phyloP scores from a whole-genome alignment of 768 basidiomycete genomes.

The Tremella fuciformis region DNA sequence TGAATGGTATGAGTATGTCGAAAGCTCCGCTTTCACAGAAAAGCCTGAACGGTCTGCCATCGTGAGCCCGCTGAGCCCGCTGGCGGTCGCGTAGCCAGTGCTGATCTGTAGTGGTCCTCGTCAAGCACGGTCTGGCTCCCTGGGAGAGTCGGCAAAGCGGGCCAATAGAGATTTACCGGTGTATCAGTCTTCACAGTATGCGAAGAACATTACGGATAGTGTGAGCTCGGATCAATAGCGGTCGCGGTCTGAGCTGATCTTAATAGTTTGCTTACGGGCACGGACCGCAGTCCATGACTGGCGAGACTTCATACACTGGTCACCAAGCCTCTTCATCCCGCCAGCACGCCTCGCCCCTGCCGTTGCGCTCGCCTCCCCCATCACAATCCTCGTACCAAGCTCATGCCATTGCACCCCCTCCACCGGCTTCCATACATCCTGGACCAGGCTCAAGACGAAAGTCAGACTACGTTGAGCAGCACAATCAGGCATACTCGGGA shows the following conservation, averaged over 20 bases:
- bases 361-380: slow-evolving; percentile 12
- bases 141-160: slow-evolving; percentile 21
- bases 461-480: slow-evolving; percentile 77
- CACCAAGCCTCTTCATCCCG: slow-evolving; percentile 25
- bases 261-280: slow-evolving; percentile 30
- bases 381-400: slow-evolving; percentile 34
- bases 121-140: slow-evolving; percentile 11
- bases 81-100: neutral
- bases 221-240: slow-evolving; percentile 18
- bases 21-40: neutral
- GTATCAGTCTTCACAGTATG: slow-evolving; percentile 46
- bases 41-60: slow-evolving; percentile 3
- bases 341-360: slow-evolving; percentile 18
- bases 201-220: slow-evolving; percentile 45
- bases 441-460: slow-evolving; percentile 68
- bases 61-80: slow-evolving; percentile 3
- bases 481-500: slow-evolving; percentile 56
- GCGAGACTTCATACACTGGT: slow-evolving; percentile 36
- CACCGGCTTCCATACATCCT: slow-evolving; percentile 79
- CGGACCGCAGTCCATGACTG: slow-evolving; percentile 47
- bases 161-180: slow-evolving; percentile 44
- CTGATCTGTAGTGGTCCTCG: slow-evolving; percentile 9
- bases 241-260: neutral
- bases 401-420: slow-evolving; percentile 63
- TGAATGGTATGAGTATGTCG: slow-evolving; percentile 4